A percentile compares a stretch with the other conserved stretches of the same genome.
These are phyloP conservation scores for Colletotrichum sp. DNA, from an alignment of 2,329 filamentous ascomycete species.

Conservation along the genomic window DNA sequence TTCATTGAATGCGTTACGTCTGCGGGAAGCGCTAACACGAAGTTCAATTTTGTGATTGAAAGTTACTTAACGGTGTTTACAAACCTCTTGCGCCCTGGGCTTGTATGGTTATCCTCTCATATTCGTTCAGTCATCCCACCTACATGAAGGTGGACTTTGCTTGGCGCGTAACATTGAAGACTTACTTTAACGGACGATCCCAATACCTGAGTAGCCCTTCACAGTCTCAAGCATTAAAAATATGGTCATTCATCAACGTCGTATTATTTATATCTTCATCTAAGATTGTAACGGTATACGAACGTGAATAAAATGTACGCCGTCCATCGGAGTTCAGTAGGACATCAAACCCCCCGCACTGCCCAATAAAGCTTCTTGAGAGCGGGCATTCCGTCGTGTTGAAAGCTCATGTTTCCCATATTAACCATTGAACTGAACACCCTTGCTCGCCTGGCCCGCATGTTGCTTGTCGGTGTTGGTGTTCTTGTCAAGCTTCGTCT, in stretches of 20 bases:
- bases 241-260: neutral
- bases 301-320: neutral
- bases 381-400: neutral
- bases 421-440: conserved; percentile 34
- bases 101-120: rapidly evolving
- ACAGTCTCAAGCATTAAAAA: neutral
- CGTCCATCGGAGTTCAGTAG: neutral
- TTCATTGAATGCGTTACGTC: neutral
- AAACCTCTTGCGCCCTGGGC: neutral
- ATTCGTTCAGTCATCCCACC: neutral
- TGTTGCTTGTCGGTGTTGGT: conserved; percentile 40
- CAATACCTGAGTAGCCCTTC: neutral
- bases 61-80: rapidly evolving
- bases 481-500: conserved; percentile 58
- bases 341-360: neutral
- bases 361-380: neutral
- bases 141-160: neutral
- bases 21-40: neutral
- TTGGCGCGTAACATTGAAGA: neutral
- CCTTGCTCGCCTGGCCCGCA: conserved; percentile 37
- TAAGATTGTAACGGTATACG: neutral
- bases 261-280: neutral
- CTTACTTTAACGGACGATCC: neutral
- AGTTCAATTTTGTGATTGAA: neutral
- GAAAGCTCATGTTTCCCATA: neutral